Base-by-base conservation (phyloP, 75 land plant species). In the Adiantum capillusveneris region DNA sequence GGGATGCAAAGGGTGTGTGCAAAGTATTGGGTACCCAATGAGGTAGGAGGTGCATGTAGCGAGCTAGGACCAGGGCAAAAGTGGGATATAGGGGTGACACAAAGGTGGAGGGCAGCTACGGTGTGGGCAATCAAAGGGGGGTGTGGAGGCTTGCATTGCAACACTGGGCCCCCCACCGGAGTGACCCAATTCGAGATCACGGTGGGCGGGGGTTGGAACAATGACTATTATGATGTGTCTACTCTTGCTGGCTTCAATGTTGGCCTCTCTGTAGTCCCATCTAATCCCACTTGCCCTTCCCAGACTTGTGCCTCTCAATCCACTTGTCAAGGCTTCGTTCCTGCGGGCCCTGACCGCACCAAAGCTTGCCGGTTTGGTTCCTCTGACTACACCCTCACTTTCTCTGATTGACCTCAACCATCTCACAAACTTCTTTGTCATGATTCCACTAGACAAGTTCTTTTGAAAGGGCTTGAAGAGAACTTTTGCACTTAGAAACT, bases 231-330 rank as follows among this genome's bases (percentile, higher is more conserved):
- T 28, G 67, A 65, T 45, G 28, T 65, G 17, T 65, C 67, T 28
- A 27, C 44, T 1, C 49, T 65, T n/a, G 67, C 57, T 26, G 67
- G 67, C 18, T 65, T 65, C 67, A 65, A 65, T 14, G 29, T 65
- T 0, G 17, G 42, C 39, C 25, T 54, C 12, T 11, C 37, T 1
- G 44, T 54, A 2, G 2, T 22, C 24, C 58, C 59, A 0, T 30
- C 66, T 19, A 53, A 64, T 25, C 29, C 48, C 1, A 0, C 19
- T 12, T 64, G 66, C 66, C 26, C 56, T 18, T 24, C 16, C 24
- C 25, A 34, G 16, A 25, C 25, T 13, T 64, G 66, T 41, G 18
- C 56, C 59, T 22, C 26, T 1, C 34, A 21, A 22, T 16, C 58
- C 24, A 49, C 29, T 12, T 64, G 57, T n/a, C 66, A 26, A 13